Conservation (phyloP, 345 rosid genomes). For the Gossypium longicalyx region DNA sequence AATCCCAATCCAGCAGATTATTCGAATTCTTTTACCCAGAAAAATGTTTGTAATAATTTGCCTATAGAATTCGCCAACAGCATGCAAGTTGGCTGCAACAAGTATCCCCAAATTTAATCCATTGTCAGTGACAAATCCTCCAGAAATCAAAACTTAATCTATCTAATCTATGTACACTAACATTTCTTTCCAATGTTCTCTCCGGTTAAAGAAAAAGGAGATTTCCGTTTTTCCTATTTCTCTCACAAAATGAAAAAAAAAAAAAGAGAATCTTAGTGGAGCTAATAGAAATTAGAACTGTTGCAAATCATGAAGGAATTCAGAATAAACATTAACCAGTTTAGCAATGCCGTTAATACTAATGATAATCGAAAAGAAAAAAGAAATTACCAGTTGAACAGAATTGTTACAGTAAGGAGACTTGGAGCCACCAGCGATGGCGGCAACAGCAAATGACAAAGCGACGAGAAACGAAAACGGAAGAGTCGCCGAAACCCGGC, state of each 20-base stretch:
- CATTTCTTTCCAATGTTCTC: neutral
- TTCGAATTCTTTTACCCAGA: neutral
- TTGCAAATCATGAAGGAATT: neutral
- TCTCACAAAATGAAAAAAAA: neutral
- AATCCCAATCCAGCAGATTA: neutral
- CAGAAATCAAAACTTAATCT: neutral
- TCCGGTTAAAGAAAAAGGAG: neutral
- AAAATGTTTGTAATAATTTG: neutral
- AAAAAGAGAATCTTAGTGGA: neutral
- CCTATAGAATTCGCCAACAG: neutral
- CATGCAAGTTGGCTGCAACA: neutral
- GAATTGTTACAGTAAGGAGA: conserved; percentile 8
- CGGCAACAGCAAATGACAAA: neutral
- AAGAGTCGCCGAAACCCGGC: neutral
- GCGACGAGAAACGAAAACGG: neutral
- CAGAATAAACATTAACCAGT: neutral
- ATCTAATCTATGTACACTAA: neutral
- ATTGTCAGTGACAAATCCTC: neutral
- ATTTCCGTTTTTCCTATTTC: neutral
- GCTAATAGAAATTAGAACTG: neutral
- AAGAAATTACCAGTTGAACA: neutral
- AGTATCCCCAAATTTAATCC: neutral
- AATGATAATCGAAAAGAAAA: neutral
- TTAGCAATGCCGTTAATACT: neutral
- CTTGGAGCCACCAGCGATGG: neutral